Evolutionary conservation across 495 filamentous ascomycete genomes (phyloP).

Genomic region (Hyphodiscus hymeniophilus): DNA sequence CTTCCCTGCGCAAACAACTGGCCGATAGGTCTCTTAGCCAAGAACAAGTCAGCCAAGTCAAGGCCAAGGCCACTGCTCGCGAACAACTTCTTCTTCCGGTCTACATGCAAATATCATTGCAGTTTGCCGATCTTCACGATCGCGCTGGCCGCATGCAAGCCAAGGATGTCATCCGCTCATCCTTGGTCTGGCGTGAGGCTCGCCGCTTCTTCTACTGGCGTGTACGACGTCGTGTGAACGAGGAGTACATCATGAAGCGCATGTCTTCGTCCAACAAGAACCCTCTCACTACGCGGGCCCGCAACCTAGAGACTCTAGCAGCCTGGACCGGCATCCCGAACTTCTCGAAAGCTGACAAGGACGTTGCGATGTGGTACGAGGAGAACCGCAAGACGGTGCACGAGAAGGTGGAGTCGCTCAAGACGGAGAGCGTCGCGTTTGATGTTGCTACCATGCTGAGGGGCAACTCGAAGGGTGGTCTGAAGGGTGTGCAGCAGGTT

Average conservation of each 20-base stretch:
- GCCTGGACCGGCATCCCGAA: conserved; percentile 68
- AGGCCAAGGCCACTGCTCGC: conserved; percentile 77
- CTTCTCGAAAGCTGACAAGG: conserved; percentile 68
- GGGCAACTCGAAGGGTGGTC: conserved; percentile 60
- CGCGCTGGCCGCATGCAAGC: conserved; percentile 96
- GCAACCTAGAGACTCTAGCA: conserved; percentile 59
- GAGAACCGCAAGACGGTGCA: conserved; percentile 79
- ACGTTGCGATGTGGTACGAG: conserved; percentile 94
- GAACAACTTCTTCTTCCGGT: conserved; percentile 86
- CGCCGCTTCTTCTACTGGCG: conserved; percentile 99
- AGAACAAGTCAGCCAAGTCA: conserved; percentile 69
- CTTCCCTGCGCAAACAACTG: conserved; percentile 68
- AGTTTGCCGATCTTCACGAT: conserved; percentile 96
- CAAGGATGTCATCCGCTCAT: conserved; percentile 83
- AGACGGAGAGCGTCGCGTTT: conserved; percentile 63
- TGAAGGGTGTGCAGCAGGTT: conserved; percentile 82
- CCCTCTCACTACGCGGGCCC: conserved; percentile 42
- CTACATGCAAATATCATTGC: conserved; percentile 85
- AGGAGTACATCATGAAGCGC: conserved; percentile 89
- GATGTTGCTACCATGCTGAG: conserved; percentile 75
- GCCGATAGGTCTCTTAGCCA: conserved; percentile 57
- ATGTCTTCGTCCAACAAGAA: conserved; percentile 51
- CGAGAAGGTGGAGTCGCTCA: conserved; percentile 70
- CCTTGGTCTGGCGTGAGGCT: conserved; percentile 79
- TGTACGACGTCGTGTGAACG: conserved; percentile 90